phyloP scores from a whole-genome alignment of 148 eudicot species.

The Vaccinium corymbosum region DNA sequence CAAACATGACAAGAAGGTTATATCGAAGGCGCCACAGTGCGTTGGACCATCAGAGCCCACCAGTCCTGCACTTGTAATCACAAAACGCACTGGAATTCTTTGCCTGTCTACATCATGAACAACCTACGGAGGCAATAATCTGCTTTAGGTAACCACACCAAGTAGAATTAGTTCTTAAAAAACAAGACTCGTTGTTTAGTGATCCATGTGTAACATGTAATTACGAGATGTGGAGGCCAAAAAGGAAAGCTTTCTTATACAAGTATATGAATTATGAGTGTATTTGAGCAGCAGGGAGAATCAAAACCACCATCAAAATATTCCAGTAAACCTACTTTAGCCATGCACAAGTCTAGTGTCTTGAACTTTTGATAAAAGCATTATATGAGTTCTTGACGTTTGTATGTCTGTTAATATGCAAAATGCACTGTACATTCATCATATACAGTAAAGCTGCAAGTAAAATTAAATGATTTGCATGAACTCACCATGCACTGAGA shows the following conservation, averaged over 20 bases:
- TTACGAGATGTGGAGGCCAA: not conserved
- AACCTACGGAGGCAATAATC: slow-evolving; percentile 36
- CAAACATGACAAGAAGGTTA: slow-evolving; percentile 87
- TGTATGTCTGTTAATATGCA: not conserved
- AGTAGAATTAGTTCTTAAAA: slow-evolving; percentile 2
- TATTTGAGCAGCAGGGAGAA: not conserved
- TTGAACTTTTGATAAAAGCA: not conserved
- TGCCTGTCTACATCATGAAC: slow-evolving; percentile 91
- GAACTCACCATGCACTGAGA: not conserved
- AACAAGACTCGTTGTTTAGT: not conserved
- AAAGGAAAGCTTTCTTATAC: not conserved
- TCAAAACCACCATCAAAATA: not conserved
- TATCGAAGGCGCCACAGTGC: slow-evolving; percentile 74
- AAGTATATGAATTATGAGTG: not conserved
- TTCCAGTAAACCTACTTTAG: not conserved
- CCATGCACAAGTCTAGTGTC: not conserved
- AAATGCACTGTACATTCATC: not conserved
- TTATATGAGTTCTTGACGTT: not conserved
- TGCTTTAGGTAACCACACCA: not conserved
- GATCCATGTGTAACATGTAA: not conserved
- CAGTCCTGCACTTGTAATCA: slow-evolving; percentile 75
- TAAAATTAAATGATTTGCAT: not conserved
- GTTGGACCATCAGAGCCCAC: slow-evolving; percentile 80
- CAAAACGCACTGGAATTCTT: slow-evolving; percentile 81
- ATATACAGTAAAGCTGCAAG: not conserved